These are phyloP conservation scores for Paecilomyces niveus DNA, from an alignment of 2,329 filamentous ascomycete genomes.

Conservation along the genomic window DNA sequence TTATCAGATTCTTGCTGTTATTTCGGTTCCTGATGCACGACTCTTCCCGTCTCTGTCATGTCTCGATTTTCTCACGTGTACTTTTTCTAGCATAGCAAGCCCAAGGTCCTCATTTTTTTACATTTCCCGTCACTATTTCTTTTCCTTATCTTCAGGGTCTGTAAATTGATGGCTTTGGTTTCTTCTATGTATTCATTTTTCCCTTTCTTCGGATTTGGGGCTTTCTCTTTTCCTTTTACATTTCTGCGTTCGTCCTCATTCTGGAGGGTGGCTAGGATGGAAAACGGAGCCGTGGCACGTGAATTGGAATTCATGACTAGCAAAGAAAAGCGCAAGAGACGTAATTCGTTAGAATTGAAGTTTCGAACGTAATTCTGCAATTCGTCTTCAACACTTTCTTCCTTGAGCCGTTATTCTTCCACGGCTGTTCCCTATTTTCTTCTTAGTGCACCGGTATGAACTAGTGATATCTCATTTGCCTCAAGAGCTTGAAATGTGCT, in stretches of 20 bases:
- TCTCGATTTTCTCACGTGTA: constrained; percentile 15
- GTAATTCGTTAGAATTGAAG: neutral
- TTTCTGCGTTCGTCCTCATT: neutral
- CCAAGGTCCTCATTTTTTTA: constrained; percentile 17
- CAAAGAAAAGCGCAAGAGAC: neutral
- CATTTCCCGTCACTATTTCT: constrained; percentile 11
- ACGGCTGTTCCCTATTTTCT: no score
- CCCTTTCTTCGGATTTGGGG: neutral
- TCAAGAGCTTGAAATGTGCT: neutral
- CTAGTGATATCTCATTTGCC: neutral
- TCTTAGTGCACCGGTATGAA: neutral
- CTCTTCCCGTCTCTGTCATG: constrained; percentile 17
- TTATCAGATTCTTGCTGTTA: constrained; percentile 13
- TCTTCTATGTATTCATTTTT: neutral
- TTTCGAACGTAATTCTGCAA: neutral
- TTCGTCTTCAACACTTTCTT: neutral
- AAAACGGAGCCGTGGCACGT: neutral
- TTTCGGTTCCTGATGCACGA: constrained; percentile 10
- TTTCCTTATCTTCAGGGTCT: constrained; percentile 1
- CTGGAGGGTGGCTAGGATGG: neutral
- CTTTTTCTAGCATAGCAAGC: constrained; percentile 31
- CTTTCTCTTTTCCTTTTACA: neutral
- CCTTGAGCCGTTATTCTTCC: constrained; percentile 1
- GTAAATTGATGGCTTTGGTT: constrained; percentile 3
- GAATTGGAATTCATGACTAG: neutral